phyloP scores from a whole-genome alignment of 164 flowering plant species.

The Malania oleifera region DNA sequence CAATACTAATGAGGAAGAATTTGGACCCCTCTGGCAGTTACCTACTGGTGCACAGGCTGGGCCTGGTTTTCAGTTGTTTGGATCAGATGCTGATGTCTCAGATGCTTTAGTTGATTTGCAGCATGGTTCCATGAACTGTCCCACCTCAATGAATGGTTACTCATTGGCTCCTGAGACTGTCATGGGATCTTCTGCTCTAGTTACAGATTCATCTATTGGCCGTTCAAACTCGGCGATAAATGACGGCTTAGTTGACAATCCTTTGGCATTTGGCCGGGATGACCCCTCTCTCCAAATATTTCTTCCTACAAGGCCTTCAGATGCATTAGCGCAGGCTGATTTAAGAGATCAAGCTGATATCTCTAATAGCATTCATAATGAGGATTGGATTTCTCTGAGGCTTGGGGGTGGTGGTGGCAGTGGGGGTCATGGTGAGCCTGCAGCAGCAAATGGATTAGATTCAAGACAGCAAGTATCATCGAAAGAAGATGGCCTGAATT shows the following conservation, averaged over 20 bases:
- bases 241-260: conserved; percentile 68
- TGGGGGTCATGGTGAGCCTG: conserved; percentile 36
- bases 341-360: conserved; percentile 47
- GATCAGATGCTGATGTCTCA: conserved; percentile 53
- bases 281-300: conserved; percentile 89
- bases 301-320: conserved; percentile 75
- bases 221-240: conserved; percentile 34
- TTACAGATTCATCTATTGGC: conserved; percentile 42
- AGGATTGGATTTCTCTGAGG: conserved; percentile 92
- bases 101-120: conserved; percentile 51
- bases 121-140: conserved; percentile 34
- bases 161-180: conserved; percentile 41
- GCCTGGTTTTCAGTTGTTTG: conserved; percentile 65
- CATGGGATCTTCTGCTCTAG: conserved; percentile 32
- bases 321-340: conserved; percentile 36
- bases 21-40: conserved; percentile 59
- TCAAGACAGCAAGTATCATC: conserved; percentile 39
- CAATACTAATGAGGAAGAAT: conserved; percentile 49
- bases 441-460: conserved; percentile 36
- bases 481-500: conserved; percentile 45
- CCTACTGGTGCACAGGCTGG: conserved; percentile 47
- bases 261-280: conserved; percentile 59
- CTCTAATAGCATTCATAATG: conserved; percentile 51
- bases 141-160: conserved; percentile 54
- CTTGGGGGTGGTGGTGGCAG: conserved; percentile 65